Conservation (phyloP, 345 rosid species). For the Eucalyptus regnans region DNA sequence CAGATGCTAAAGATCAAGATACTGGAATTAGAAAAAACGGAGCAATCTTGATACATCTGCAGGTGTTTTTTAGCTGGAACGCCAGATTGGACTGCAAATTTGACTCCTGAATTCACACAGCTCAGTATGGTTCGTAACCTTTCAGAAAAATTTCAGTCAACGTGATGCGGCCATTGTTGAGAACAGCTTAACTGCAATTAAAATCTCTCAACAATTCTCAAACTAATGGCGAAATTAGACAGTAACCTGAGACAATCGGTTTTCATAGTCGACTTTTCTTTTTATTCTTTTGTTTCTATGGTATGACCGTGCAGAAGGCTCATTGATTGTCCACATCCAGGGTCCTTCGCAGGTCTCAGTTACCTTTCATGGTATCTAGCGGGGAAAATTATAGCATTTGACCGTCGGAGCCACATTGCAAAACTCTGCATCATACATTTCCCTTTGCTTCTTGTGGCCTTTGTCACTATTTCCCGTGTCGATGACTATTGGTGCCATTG, state of each 20-base stretch:
- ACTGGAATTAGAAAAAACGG: background rate
- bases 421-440: slow-evolving; percentile 37
- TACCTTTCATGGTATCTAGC: slow-evolving; percentile 25
- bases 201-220: background rate
- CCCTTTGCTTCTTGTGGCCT: slow-evolving; percentile 35
- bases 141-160: background rate
- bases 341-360: slow-evolving; percentile 55
- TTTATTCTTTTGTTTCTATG: background rate
- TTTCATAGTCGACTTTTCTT: background rate
- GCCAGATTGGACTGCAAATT: background rate
- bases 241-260: background rate
- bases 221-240: background rate
- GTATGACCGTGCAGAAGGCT: background rate
- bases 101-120: background rate
- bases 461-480: slow-evolving; percentile 43
- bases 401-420: slow-evolving; percentile 22
- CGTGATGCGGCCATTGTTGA: accelerated
- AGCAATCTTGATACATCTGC: background rate
- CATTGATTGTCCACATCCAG: slow-evolving; percentile 5
- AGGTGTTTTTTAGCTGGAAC: background rate
- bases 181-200: background rate
- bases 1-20: background rate
- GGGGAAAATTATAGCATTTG: too few species aligned
- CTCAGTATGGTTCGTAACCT: background rate
- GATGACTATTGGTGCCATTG: slow-evolving; percentile 71